Evolutionary conservation across 2,329 filamentous ascomycete species (phyloP), one percentile per base, ranked within the genome.

Genomic region (Byssochlamys sp.): DNA sequence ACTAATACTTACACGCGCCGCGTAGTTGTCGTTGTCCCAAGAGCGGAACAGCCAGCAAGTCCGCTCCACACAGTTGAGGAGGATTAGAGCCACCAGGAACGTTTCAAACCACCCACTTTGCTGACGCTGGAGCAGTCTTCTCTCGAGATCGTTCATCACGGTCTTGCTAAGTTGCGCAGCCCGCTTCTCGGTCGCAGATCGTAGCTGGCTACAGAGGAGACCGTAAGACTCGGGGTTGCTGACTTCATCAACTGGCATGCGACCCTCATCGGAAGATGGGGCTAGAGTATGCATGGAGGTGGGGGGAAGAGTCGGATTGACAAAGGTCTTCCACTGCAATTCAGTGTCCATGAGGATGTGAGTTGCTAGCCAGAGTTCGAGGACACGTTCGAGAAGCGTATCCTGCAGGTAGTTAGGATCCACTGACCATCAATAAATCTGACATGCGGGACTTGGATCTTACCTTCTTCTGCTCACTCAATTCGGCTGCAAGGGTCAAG

Each of bases 121-220:
- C 63, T 82, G 79, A 11, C 81, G 79, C 62, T 83, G 81, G 6
- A 84, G 73, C 3, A 85, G 70, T n/a, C 82, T 77, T 19, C 81
- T 78, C 65, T 85, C 83, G 1, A 85, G 74, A 58, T 84, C 81
- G 60, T 82, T 82, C 75, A 84, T 80, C 33, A 84, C 77, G 9
- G 71, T 71, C 56, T 81, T 82, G 61, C 78, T 78, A 4, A 84
- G 71, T 55, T 74, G 73, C 12, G 76, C 73, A 35, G 81, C 80
- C 28, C 80, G 77, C 61, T 80, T 80, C 63, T 85, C 82, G 19
- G 78, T 75, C 1, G 77, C 80, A 3, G 80, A 78, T 53, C 80
- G 77, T 52, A 84, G 70, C 65, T 85, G 82, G 55, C 75, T 73
- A 61, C 72, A 77, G 59, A 85, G 77, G 2, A 83, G 70, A 1